phyloP scores from a whole-genome alignment of 1,284 basidiomycete genomes.

The Cerrena zonata region DNA sequence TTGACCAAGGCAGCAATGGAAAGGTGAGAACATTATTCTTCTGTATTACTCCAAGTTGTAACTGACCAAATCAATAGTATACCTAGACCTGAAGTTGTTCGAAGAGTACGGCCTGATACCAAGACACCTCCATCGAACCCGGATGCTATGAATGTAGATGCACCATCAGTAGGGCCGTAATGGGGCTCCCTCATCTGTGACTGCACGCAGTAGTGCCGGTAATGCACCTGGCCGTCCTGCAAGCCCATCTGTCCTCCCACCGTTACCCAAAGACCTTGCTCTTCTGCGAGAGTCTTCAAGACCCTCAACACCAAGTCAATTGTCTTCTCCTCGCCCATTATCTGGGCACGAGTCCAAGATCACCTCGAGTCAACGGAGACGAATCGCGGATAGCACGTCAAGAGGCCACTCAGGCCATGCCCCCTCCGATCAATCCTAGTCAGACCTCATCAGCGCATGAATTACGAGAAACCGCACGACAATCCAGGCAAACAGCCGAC shows the following conservation, averaged over 20 bases:
- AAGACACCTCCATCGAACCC: conserved; percentile 10
- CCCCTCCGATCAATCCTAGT: conserved; percentile 72
- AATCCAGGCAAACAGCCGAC: conserved; percentile 35
- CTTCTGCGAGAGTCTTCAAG: conserved; percentile 22
- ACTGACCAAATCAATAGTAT: conserved; percentile 38
- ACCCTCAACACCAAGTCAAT: conserved; percentile 22
- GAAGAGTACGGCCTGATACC: conserved; percentile 54
- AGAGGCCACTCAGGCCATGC: conserved; percentile 52
- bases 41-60: not conserved
- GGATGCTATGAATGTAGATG: conserved; percentile 40
- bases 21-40: conserved; percentile 39
- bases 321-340: conserved; percentile 12
- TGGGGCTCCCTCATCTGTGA: not conserved
- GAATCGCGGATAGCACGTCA: conserved; percentile 26
- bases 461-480: conserved; percentile 69
- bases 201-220: not conserved
- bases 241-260: conserved; percentile 6
- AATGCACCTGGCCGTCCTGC: conserved; percentile 4
- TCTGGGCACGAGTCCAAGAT: conserved; percentile 35
- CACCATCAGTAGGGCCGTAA: conserved; percentile 1
- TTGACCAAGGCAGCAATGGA: conserved; percentile 57
- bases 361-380: conserved; percentile 28
- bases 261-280: conserved; percentile 6
- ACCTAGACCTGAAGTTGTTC: conserved; percentile 71
- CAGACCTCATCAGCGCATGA: conserved; percentile 77